Base-by-base conservation (phyloP, 2,329 filamentous ascomycete species). In the Fusarium kyushuense region DNA sequence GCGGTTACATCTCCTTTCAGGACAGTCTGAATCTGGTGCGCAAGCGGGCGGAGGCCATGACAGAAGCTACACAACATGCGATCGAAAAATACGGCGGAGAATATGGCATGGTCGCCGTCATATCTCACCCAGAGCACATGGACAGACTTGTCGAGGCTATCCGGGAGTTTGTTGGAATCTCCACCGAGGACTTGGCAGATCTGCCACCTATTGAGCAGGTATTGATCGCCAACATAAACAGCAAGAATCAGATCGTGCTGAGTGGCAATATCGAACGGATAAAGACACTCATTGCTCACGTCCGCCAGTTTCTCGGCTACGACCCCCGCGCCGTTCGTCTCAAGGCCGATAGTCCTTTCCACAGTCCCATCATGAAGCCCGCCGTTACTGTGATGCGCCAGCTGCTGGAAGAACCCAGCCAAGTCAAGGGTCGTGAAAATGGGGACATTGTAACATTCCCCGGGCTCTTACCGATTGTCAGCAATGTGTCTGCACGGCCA, bases 161-260 rank as follows among this genome's bases (percentile, higher is more conserved):
- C 62, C 85, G 90, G 75, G 90, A 92, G 67, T 97, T 97, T 72
- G 86, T 96, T 17, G 90, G 89, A 17, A 87, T 92, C 70, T 85
- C 86, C 75, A 86, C 86, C 54, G 91, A 94, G 76, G 89, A 87
- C 71, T 86, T 85, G 63, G 84, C 89, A 68, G 86, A 92, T 70
- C 80, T 89, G 30, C 91, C 92, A 19, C 88, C 93, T 5, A 93
- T 96, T 55, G 88, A 96, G 75, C 92, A 97, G 79, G 94, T 97
- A 51, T 84, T 91, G 70, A 94, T 98, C 72, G 95, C 94, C 62
- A 97, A 98, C 79, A 89, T 97, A 80, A 98, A 98, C 81, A 93
- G 90, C 78, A 96, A 94, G 82, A 97, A 97, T 77, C 95, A 98
- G 81, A 97, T 98, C 73, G 95, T 97, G 52, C 84, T 98, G 53